Evolutionary conservation across 495 filamentous ascomycete genomes (phyloP).

Genomic region (Aspergillus ellipticus): DNA sequence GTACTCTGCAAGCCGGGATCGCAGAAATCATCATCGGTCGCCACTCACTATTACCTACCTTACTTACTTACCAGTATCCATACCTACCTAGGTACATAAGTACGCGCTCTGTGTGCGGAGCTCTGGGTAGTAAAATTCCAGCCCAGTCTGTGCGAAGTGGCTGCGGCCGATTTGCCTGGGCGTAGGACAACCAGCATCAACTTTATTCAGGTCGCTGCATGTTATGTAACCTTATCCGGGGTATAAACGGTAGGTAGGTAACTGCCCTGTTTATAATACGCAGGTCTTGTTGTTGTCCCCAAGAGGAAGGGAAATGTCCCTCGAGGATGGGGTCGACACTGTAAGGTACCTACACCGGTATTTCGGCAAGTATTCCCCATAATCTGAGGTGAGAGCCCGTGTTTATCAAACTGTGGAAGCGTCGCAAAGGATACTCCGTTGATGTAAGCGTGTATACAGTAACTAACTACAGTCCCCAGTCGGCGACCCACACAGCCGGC

Average conservation of each 20-base stretch:
- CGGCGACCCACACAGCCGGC: neutral
- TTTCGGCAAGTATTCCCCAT: too few species aligned
- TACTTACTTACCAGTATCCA: too few species aligned
- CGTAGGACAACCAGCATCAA: neutral
- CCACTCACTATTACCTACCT: too few species aligned
- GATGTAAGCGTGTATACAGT: neutral
- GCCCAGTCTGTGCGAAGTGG: neutral
- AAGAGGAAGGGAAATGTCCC: neutral
- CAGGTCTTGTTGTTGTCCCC: neutral
- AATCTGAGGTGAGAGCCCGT: too few species aligned
- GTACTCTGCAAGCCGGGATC: neutral
- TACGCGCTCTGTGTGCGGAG: too few species aligned
- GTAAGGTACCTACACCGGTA: too few species aligned
- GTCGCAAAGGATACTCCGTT: too few species aligned
- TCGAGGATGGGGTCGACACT: neutral
- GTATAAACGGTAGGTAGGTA: neutral
- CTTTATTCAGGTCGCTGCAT: constrained; percentile 1
- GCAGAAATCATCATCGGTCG: neutral
- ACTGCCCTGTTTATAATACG: neutral
- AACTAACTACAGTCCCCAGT: neutral
- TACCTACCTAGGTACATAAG: too few species aligned
- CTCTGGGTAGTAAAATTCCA: too few species aligned
- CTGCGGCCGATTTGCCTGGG: neutral
- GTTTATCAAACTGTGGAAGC: too few species aligned
- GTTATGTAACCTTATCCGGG: neutral